phyloP scores from a whole-genome alignment of 148 eudicot genomes.

The Selenicereus undatus region DNA sequence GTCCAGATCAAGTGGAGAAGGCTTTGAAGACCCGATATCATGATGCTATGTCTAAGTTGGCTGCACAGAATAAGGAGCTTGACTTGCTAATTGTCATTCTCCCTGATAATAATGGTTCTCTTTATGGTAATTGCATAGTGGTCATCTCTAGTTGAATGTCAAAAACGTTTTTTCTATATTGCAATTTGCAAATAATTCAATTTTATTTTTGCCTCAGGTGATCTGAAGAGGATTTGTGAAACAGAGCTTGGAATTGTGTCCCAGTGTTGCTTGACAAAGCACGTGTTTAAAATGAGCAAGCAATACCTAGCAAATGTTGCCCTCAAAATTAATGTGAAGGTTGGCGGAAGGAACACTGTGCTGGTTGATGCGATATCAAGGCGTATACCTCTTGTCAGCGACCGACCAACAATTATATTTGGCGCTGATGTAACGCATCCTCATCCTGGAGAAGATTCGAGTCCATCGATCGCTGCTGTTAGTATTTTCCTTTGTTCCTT shows the following conservation, averaged over 20 bases:
- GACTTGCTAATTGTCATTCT: constrained; percentile 69
- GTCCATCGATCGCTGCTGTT: constrained; percentile 82
- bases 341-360: constrained; percentile 76
- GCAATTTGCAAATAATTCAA: neutral
- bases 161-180: neutral
- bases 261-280: constrained; percentile 75
- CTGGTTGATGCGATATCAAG: constrained; percentile 62
- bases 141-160: neutral
- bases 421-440: constrained; percentile 90
- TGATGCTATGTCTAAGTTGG: constrained; percentile 58
- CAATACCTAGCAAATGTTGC: constrained; percentile 73
- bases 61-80: constrained; percentile 45
- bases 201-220: constrained; percentile 41
- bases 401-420: constrained; percentile 64
- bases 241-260: constrained; percentile 83
- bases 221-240: constrained; percentile 77
- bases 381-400: constrained; percentile 63
- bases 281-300: constrained; percentile 58
- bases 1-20: constrained; percentile 74
- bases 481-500: constrained; percentile 18
- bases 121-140: constrained; percentile 55
- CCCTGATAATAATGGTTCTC: constrained; percentile 81
- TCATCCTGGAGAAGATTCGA: constrained; percentile 80
- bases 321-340: constrained; percentile 67
- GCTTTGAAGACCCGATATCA: constrained; percentile 50